Base-by-base conservation (phyloP, 78 protist species). In the Speleostelium caveatum region DNA sequence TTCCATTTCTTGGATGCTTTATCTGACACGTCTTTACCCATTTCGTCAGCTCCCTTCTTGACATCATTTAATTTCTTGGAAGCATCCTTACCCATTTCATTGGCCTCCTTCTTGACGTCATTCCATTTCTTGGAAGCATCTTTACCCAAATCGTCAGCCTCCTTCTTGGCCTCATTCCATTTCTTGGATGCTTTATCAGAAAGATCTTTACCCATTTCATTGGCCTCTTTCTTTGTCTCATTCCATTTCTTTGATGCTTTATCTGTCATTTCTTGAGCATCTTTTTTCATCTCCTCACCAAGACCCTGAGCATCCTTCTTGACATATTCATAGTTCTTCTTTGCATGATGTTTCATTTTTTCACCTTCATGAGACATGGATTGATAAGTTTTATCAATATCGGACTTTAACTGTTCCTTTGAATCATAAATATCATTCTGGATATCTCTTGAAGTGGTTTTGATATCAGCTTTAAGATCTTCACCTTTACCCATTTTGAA, bases 401-500 rank as follows among this genome's bases (percentile, higher is more conserved):
- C 7, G 36, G 7, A 16, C 36, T 33, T 62, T 30, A 62, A 62
- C 5, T 33, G 6, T 7, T 62, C 69, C 30, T 30, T 62, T 30
- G 39, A 14, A 3, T 62, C 32, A 62, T 73, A 41, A 10, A 73
- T 28, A 7, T 73, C 79, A 56, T 73, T 17, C 38, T 73, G 51
- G 16, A 73, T 2, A 12, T 73, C 79, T 32, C 32, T 35, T 5
- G 79, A 33, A 36, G 67, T 24, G 33, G 14, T 17, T 55, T 53
- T 51, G 8, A 32, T 1, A 49, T 73, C 65, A 33, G 26, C 32
- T 36, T 73, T 73, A 21, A 19, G 7, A 28, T 56, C 58, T 35
- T 73, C 79, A n/a, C 79, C 79, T 73, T 56, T 73, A 49, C 79
- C 79, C 79, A 73, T 73, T 73, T 55, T 53, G 33, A 30, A 53